Percentiles rank a stretch among this genome's conserved stretches.
phyloP scores from a whole-genome alignment of 306 rosid genomes.

The Nissolia schottii region DNA sequence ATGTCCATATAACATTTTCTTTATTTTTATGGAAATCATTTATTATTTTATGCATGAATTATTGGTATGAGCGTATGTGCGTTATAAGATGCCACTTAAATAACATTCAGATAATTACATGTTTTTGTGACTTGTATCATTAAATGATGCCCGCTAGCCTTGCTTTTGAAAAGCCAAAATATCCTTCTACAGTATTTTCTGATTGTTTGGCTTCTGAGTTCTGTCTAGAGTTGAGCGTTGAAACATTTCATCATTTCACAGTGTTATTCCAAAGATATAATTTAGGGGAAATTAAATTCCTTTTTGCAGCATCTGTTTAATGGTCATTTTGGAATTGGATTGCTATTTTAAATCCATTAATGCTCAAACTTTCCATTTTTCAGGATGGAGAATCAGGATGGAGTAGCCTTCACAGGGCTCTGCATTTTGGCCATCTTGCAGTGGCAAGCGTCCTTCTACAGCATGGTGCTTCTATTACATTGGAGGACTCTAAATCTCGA shows the following conservation, averaged over 20 bases:
- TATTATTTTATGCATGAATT: not conserved
- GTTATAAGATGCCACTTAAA: not conserved
- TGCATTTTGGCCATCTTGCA: slow-evolving; percentile 95
- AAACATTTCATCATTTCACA: not conserved
- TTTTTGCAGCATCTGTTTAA: not conserved
- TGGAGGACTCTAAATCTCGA: slow-evolving; percentile 84
- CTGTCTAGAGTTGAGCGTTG: not conserved
- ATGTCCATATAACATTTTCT: not conserved
- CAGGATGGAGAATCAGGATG: slow-evolving; percentile 98
- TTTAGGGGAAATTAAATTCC: not conserved
- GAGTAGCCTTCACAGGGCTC: slow-evolving; percentile 97
- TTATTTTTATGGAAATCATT: not conserved
- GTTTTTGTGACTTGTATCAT: not conserved
- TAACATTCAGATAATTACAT: not conserved
- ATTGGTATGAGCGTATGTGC: not conserved
- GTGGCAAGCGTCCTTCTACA: slow-evolving; percentile 84
- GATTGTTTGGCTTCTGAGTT: not conserved
- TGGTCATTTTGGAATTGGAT: not conserved
- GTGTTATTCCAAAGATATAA: not conserved
- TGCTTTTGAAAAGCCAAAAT: not conserved
- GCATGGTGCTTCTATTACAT: slow-evolving; percentile 66
- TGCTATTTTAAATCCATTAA: slow-evolving; percentile 1
- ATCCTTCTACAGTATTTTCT: not conserved
- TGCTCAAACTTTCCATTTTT: slow-evolving; percentile 19
- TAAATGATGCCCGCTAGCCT: not conserved